These are phyloP conservation scores for Diaporthe aspalathi DNA, from an alignment of 2,329 filamentous ascomycete species.

Conservation along the genomic window DNA sequence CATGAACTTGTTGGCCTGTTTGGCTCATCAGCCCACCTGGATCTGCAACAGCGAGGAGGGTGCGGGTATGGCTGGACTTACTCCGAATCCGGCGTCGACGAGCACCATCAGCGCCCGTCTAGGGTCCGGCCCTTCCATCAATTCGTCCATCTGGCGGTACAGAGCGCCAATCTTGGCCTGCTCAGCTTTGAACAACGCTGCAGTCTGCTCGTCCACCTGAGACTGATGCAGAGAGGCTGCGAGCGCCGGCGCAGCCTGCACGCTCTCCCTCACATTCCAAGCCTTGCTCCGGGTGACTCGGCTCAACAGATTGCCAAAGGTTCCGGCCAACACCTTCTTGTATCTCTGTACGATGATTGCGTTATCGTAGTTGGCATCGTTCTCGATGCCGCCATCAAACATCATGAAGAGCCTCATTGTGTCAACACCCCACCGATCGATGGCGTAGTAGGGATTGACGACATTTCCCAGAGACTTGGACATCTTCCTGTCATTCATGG, in stretches of 20 bases:
- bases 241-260: constrained; percentile 52
- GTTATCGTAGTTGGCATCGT: constrained; percentile 91
- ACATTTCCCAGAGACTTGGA: constrained; percentile 96
- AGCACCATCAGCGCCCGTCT: constrained; percentile 51
- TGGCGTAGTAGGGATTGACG: constrained; percentile 91
- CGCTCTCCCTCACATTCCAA: constrained; percentile 74
- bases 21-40: constrained; percentile 32
- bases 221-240: constrained; percentile 3
- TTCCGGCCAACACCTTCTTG: constrained; percentile 80
- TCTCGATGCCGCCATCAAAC: constrained; percentile 78
- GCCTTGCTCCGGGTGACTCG: constrained; percentile 75
- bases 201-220: background rate
- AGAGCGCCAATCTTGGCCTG: background rate
- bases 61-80: constrained; percentile 49
- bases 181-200: constrained; percentile 26
- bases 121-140: constrained; percentile 36
- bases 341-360: constrained; percentile 79
- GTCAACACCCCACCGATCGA: constrained; percentile 90
- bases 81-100: constrained; percentile 70
- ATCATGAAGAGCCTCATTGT: constrained; percentile 90
- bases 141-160: constrained; percentile 9
- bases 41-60: background rate
- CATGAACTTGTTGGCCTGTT: constrained; percentile 75
- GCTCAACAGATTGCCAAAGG: constrained; percentile 83
- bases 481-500: constrained; percentile 92